Evolutionary conservation across 129 eudicot species (phyloP).

Genomic region (Pseudognaphalium luteoalbum): DNA sequence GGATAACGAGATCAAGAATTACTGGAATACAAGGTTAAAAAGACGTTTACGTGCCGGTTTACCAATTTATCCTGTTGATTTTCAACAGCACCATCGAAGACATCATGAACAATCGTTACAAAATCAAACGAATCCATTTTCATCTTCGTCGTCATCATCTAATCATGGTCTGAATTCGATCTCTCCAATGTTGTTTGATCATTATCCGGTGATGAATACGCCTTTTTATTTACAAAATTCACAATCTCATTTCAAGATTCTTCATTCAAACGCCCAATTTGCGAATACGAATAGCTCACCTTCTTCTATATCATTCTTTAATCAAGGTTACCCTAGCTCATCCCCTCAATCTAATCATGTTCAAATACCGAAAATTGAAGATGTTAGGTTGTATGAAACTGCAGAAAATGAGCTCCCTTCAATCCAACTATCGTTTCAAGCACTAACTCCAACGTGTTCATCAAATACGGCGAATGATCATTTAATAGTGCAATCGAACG

Average conservation of each 20-base stretch:
- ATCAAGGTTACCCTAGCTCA: conserved; percentile 27
- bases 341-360: conserved; percentile 23
- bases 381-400: conserved; percentile 13
- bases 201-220: conserved; percentile 25
- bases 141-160: conserved; percentile 37
- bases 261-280: conserved; percentile 31
- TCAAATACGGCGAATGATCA: conserved; percentile 37
- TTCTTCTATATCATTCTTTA: conserved; percentile 31
- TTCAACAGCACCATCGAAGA: conserved; percentile 31
- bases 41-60: conserved; percentile 75
- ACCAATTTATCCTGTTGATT: conserved; percentile 71
- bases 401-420: conserved; percentile 60
- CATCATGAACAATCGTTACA: conserved; percentile 31
- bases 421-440: conserved; percentile 48
- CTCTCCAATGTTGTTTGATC: conserved; percentile 33
- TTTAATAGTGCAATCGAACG: conserved; percentile 35
- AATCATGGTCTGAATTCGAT: conserved; percentile 28
- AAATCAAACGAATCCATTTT: conserved; percentile 32
- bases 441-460: conserved; percentile 47
- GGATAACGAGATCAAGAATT: conserved; percentile 92
- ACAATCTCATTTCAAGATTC: conserved; percentile 37
- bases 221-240: conserved; percentile 31
- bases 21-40: conserved; percentile 89
- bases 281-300: conserved; percentile 21
- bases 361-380: conserved; percentile 17